Evolutionary conservation across 2,329 filamentous ascomycete genomes (phyloP).

Genomic region (Ophiocordyceps camponoti-leonardi): DNA sequence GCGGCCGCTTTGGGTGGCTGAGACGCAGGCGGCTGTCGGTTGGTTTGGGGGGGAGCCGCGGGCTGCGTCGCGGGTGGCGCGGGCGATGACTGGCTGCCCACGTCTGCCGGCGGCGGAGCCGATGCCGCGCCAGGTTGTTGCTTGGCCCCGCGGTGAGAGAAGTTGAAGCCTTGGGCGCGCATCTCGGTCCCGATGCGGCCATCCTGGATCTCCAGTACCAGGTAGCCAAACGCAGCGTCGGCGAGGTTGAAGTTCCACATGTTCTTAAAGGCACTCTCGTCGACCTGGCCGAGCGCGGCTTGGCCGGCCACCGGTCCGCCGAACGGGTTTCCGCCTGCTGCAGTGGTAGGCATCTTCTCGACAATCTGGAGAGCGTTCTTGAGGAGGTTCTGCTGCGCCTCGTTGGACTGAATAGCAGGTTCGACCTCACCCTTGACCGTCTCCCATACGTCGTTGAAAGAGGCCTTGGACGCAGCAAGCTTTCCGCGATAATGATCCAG

Average conservation of each 20-base stretch:
- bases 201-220: slow-evolving; percentile 87
- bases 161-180: slow-evolving; percentile 98
- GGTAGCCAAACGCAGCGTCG: slow-evolving; percentile 90
- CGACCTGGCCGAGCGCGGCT: slow-evolving; percentile 66
- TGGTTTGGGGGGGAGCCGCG: slow-evolving; percentile 13
- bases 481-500: slow-evolving; percentile 97
- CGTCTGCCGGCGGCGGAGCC: slow-evolving; percentile 11
- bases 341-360: slow-evolving; percentile 93
- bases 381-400: slow-evolving; percentile 80
- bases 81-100: slow-evolving; percentile 16
- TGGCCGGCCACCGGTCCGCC: slow-evolving; percentile 66
- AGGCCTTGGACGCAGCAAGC: slow-evolving; percentile 91
- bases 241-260: slow-evolving; percentile 99
- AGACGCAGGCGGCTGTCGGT: slow-evolving; percentile 19
- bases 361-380: slow-evolving; percentile 85
- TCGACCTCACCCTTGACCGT: slow-evolving; percentile 94
- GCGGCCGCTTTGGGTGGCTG: slow-evolving; percentile 25
- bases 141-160: slow-evolving; percentile 86
- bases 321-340: slow-evolving; percentile 92
- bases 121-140: slow-evolving; percentile 31
- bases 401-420: slow-evolving; percentile 82
- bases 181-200: slow-evolving; percentile 96
- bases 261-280: slow-evolving; percentile 99
- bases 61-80: slow-evolving; percentile 19
- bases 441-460: slow-evolving; percentile 98